These are phyloP conservation scores for Salvia splendens DNA, from an alignment of 257 asterid genomes.

Conservation along the genomic window DNA sequence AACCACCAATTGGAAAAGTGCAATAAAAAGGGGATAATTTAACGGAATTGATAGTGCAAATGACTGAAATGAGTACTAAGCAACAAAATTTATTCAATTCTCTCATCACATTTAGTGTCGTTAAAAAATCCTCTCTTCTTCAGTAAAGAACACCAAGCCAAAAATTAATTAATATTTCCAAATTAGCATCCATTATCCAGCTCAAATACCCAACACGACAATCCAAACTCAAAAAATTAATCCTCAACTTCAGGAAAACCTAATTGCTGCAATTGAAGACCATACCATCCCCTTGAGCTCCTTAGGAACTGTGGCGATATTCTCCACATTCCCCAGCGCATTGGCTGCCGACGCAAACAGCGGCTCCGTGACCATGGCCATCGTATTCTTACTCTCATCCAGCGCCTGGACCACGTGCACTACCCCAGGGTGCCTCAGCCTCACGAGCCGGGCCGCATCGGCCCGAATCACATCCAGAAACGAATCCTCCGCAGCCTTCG, in stretches of 20 bases:
- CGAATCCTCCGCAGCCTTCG: constrained; percentile 89
- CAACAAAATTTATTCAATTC: neutral
- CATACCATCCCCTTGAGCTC: constrained; percentile 95
- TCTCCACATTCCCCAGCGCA: constrained; percentile 80
- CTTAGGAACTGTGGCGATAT: constrained; percentile 72
- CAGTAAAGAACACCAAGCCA: constrained; percentile 8
- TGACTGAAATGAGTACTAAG: neutral
- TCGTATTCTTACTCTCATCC: constrained; percentile 88
- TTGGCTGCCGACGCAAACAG: constrained; percentile 88
- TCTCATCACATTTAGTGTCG: constrained; percentile 2
- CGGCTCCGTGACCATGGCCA: constrained; percentile 99
- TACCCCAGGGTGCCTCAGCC: constrained; percentile 99
- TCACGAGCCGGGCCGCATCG: constrained; percentile 83
- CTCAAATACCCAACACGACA: constrained; percentile 4
- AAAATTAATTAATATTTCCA: neutral
- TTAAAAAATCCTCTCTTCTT: neutral
- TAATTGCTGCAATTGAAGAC: constrained; percentile 19
- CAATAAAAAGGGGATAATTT: constrained; percentile 12
- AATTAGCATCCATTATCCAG: constrained; percentile 17
- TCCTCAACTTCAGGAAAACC: constrained; percentile 12
- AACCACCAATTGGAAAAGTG: constrained; percentile 18
- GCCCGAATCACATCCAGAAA: constrained; percentile 84
- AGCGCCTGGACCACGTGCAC: constrained; percentile 93
- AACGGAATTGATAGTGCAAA: constrained; percentile 6
- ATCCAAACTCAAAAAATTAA: constrained; percentile 14